Conservation (phyloP, 306 rosid genomes). For the Cyamopsis tetragonoloba region DNA sequence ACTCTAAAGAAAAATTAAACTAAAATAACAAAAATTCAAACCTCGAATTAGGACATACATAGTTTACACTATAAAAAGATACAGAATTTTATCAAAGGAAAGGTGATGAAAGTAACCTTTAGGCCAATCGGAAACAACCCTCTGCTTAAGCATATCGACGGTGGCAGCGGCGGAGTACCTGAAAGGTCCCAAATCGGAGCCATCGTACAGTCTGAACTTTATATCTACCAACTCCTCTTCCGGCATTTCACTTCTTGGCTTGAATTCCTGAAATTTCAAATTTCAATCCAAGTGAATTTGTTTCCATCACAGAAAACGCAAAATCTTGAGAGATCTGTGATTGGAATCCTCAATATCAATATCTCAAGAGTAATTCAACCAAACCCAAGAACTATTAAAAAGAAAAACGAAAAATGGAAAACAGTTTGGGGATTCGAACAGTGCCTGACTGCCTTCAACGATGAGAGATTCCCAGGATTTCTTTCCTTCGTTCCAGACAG, state of each 20-base stretch:
- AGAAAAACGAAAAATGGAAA: neutral
- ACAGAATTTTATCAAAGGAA: too few species aligned
- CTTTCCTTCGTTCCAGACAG: neutral
- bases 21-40: too few species aligned
- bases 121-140: slow-evolving; percentile 92
- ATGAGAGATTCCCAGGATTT: neutral
- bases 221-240: slow-evolving; percentile 80
- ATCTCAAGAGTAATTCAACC: neutral
- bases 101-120: slow-evolving; percentile 61
- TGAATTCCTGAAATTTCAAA: slow-evolving; percentile 16
- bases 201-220: slow-evolving; percentile 85
- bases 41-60: too few species aligned
- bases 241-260: slow-evolving; percentile 60
- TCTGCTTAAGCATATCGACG: slow-evolving; percentile 84
- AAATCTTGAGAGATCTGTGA: neutral
- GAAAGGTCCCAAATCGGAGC: slow-evolving; percentile 81
- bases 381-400: neutral
- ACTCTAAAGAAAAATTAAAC: too few species aligned
- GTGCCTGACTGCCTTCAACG: neutral
- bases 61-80: too few species aligned
- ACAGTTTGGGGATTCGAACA: too few species aligned
- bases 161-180: slow-evolving; percentile 80
- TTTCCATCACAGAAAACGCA: neutral
- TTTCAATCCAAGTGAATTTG: neutral
- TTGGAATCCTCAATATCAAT: neutral